Evolutionary conservation across 805 yeast species (phyloP).

Genomic region (Kodamaea laetipori): DNA sequence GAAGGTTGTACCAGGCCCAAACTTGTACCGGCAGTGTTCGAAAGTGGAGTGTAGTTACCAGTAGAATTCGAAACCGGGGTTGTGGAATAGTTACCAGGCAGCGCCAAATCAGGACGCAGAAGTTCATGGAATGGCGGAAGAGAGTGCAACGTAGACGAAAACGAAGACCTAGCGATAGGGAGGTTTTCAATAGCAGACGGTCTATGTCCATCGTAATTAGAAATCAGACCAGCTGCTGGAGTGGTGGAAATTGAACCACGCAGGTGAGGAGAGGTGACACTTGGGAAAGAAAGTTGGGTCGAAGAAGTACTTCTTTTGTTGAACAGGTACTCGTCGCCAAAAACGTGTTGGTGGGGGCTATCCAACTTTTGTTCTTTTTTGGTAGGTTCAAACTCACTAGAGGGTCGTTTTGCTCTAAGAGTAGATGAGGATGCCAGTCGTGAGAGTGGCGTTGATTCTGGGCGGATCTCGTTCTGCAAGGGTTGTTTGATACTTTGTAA

Average conservation of each 20-base stretch:
- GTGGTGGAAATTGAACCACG: neutral
- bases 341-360: neutral
- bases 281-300: neutral
- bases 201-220: too few species aligned
- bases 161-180: neutral
- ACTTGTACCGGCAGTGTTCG: neutral
- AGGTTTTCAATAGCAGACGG: neutral
- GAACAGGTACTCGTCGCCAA: neutral
- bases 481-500: neutral
- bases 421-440: neutral
- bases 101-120: slow-evolving; percentile 5
- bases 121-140: slow-evolving; percentile 9
- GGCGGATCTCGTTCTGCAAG: neutral
- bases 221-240: neutral
- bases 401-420: neutral
- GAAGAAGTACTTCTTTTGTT: neutral
- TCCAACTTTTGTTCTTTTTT: neutral
- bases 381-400: neutral
- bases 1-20: neutral
- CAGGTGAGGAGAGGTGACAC: neutral
- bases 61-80: too few species aligned
- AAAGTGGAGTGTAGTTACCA: too few species aligned
- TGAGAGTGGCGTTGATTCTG: neutral
- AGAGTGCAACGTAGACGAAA: neutral
- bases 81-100: neutral